Evolutionary conservation across 148 eudicot genomes (phyloP).

Genomic region (Beta vulgaris): DNA sequence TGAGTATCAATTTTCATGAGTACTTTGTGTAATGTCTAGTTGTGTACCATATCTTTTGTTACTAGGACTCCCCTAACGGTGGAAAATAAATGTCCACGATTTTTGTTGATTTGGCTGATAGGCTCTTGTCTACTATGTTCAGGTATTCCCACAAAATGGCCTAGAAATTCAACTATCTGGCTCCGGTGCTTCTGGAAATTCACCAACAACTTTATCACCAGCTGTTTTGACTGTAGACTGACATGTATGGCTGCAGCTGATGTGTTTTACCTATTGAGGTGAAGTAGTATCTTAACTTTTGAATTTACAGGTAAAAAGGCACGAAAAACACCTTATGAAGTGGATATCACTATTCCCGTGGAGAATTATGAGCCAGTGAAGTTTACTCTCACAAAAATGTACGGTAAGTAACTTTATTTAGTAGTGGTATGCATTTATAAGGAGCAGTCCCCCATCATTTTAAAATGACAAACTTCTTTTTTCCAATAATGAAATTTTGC

Average conservation of each 20-base stretch:
- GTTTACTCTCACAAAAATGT: constrained; percentile 74
- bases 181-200: constrained; percentile 69
- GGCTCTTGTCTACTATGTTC: constrained; percentile 20
- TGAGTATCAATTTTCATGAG: no score
- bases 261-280: not conserved
- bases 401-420: constrained; percentile 49
- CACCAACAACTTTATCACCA: constrained; percentile 89
- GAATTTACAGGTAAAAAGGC: constrained; percentile 53
- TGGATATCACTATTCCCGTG: constrained; percentile 71
- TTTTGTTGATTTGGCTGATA: not conserved
- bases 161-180: constrained; percentile 76
- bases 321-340: constrained; percentile 62
- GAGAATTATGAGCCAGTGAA: constrained; percentile 66
- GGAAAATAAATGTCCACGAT: not conserved
- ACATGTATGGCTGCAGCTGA: constrained; percentile 52
- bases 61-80: not conserved
- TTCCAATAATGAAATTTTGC: constrained; percentile 20
- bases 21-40: no score
- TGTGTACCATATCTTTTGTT: no score
- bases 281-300: not conserved
- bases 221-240: constrained; percentile 63
- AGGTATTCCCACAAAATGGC: constrained; percentile 75
- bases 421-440: not conserved
- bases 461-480: constrained; percentile 4
- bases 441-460: not conserved